Conservation (phyloP, 306 rosid species). For the Datisca glomerata region DNA sequence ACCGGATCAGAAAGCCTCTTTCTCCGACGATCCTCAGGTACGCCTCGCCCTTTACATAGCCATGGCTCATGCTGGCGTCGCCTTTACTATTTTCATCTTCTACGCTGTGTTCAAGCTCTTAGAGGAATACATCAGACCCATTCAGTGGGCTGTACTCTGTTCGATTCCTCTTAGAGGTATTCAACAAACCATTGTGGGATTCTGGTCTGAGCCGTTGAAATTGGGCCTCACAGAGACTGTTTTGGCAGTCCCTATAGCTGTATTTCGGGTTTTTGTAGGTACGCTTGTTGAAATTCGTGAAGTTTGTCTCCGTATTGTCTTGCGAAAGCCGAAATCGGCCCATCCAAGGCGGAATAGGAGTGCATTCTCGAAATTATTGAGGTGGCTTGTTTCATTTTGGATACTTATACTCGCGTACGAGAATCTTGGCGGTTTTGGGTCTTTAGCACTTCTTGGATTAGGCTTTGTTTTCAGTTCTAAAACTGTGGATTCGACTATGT, state of each 20-base stretch:
- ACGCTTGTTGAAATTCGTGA: conserved; percentile 80
- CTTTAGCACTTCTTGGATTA: conserved; percentile 40
- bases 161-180: conserved; percentile 80
- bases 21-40: conserved; percentile 76
- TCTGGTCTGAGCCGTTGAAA: conserved; percentile 67
- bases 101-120: conserved; percentile 57
- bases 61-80: conserved; percentile 90
- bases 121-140: conserved; percentile 66
- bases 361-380: conserved; percentile 60
- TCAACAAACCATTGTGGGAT: conserved; percentile 55
- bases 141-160: conserved; percentile 90
- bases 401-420: conserved; percentile 62
- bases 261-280: conserved; percentile 57
- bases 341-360: conserved; percentile 20
- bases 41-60: conserved; percentile 86
- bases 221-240: conserved; percentile 82
- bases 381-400: conserved; percentile 70
- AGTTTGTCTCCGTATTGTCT: conserved; percentile 26
- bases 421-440: conserved; percentile 51
- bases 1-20: conserved; percentile 26
- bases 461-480: conserved; percentile 62
- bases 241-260: conserved; percentile 61
- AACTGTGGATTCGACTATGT: conserved; percentile 66
- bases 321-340: conserved; percentile 39
- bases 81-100: conserved; percentile 56